These are phyloP conservation scores for Gremmenia infestans DNA, from an alignment of 2,329 filamentous ascomycete genomes.

Conservation along the genomic window DNA sequence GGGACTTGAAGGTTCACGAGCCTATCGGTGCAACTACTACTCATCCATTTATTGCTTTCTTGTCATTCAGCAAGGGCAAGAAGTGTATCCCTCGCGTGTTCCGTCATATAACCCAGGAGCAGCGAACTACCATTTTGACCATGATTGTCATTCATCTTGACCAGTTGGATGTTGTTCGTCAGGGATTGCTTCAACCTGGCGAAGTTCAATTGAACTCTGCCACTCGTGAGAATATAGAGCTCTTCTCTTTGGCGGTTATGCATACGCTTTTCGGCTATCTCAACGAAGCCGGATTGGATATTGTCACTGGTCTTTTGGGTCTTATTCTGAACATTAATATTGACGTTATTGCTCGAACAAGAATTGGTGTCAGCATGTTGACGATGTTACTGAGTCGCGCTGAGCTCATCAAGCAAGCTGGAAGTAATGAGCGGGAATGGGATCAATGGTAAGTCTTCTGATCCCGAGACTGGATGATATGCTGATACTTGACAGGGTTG, in stretches of 20 bases:
- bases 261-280: slow-evolving; percentile 85
- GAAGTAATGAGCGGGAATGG: slow-evolving; percentile 66
- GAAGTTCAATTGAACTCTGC: slow-evolving; percentile 68
- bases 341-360: slow-evolving; percentile 76
- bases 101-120: slow-evolving; percentile 85
- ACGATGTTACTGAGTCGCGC: slow-evolving; percentile 93
- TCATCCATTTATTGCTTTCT: slow-evolving; percentile 93
- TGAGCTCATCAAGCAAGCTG: slow-evolving; percentile 83
- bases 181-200: slow-evolving; percentile 68
- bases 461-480: slow-evolving; percentile 7
- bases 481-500: slow-evolving; percentile 49
- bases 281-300: slow-evolving; percentile 83
- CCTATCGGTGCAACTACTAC: slow-evolving; percentile 72
- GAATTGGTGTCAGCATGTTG: slow-evolving; percentile 82
- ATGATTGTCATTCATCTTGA: slow-evolving; percentile 95
- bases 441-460: slow-evolving; percentile 62
- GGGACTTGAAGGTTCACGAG: slow-evolving; percentile 84
- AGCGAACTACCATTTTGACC: slow-evolving; percentile 90
- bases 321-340: slow-evolving; percentile 80
- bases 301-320: slow-evolving; percentile 84
- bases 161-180: slow-evolving; percentile 80
- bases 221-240: slow-evolving; percentile 85
- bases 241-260: slow-evolving; percentile 85
- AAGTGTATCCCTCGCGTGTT: slow-evolving; percentile 93
- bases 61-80: slow-evolving; percentile 94